Conservation (phyloP, 345 rosid species). For the Moricandia arvensis region DNA sequence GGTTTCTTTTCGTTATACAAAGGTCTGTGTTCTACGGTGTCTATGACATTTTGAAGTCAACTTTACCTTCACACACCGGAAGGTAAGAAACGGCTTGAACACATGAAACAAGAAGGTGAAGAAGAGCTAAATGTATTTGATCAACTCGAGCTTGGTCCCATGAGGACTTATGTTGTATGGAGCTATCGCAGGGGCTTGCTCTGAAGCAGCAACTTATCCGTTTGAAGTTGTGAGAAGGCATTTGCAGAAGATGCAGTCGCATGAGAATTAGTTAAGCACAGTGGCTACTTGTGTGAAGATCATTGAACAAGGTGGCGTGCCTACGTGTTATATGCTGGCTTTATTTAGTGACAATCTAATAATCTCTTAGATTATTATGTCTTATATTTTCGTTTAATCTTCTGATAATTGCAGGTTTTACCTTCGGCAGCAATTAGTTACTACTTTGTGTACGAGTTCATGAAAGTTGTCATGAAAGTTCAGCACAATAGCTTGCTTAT, state of each 20-base stretch:
- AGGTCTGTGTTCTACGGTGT: constrained; percentile 72
- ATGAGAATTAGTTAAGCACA: constrained; percentile 54
- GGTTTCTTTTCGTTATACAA: constrained; percentile 72
- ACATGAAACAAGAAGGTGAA: constrained; percentile 51
- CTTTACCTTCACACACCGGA: constrained; percentile 61
- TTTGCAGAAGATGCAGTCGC: constrained; percentile 68
- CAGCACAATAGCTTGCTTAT: constrained; percentile 6
- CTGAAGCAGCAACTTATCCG: constrained; percentile 73
- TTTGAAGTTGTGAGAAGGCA: constrained; percentile 78
- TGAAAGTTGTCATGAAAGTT: constrained; percentile 80
- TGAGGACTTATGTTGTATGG: constrained; percentile 66
- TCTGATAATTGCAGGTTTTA: constrained; percentile 58
- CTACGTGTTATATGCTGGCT: constrained; percentile 46
- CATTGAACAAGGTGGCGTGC: constrained; percentile 60
- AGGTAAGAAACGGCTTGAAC: constrained; percentile 60
- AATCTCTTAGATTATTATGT: not conserved
- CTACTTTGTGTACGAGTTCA: constrained; percentile 77
- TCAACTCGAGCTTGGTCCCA: constrained; percentile 71
- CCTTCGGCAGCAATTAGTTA: constrained; percentile 82
- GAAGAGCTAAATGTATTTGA: constrained; percentile 62
- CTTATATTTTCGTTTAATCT: not conserved
- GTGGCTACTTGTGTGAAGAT: constrained; percentile 58
- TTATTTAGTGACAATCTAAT: constrained; percentile 19
- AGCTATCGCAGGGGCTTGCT: constrained; percentile 77
- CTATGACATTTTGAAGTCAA: constrained; percentile 62